phyloP scores from a whole-genome alignment of 768 basidiomycete species.

The Russula emetica region DNA sequence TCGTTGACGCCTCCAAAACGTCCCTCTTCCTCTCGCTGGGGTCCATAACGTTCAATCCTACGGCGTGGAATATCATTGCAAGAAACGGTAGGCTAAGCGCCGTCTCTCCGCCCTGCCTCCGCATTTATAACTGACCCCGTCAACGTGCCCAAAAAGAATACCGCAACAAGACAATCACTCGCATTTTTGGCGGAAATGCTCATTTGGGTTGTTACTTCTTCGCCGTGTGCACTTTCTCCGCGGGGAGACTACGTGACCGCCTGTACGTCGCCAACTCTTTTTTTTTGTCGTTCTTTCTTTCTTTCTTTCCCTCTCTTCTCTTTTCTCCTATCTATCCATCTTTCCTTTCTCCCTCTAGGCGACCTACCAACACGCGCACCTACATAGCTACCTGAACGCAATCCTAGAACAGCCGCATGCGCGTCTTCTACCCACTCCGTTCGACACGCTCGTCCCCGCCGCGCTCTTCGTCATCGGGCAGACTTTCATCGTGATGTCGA shows the following conservation, averaged over 20 bases:
- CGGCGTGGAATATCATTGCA: constrained; percentile 94
- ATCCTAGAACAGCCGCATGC: constrained; percentile 69
- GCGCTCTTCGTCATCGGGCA: constrained; percentile 69
- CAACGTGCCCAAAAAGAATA: constrained; percentile 47
- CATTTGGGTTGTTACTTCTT: constrained; percentile 82
- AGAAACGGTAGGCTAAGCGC: constrained; percentile 63
- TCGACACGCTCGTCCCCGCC: constrained; percentile 54
- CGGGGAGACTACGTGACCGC: constrained; percentile 80
- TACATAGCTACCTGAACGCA: constrained; percentile 65
- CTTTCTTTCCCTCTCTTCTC: neutral
- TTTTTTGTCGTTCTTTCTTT: neutral
- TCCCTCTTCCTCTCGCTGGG: constrained; percentile 63
- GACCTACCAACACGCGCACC: neutral
- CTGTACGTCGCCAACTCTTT: constrained; percentile 52
- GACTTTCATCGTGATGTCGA: constrained; percentile 78
- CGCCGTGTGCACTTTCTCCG: constrained; percentile 75
- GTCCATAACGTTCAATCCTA: constrained; percentile 84
- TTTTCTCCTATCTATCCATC: neutral
- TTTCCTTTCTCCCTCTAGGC: neutral
- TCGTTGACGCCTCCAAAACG: constrained; percentile 57
- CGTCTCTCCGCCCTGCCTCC: neutral
- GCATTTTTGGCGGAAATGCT: constrained; percentile 70
- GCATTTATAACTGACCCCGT: constrained; percentile 32
- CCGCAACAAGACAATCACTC: constrained; percentile 83
- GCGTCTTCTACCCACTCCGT: constrained; percentile 61